Base-by-base conservation (phyloP, 306 rosid species). In the Prinsepia uniflora region DNA sequence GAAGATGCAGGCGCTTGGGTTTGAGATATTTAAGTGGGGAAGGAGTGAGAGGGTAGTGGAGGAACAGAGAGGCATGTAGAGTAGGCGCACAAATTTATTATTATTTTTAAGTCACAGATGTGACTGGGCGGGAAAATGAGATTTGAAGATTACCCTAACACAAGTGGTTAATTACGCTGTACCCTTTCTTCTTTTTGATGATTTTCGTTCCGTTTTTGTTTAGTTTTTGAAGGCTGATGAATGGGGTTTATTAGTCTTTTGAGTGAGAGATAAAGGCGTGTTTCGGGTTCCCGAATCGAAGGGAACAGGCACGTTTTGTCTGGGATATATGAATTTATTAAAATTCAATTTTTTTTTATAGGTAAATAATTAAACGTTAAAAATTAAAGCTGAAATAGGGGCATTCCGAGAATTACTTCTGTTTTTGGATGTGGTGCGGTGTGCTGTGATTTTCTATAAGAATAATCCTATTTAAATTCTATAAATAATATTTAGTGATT, bases 41-140 rank as follows among this genome's bases (percentile, higher is more conserved):
- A 3, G 20, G 65, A n/a, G 56, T 24, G 48, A 15, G 72, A 22
- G 24, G 22, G 40, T 5, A 30, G 22, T 24, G 13, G 57, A 11
- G 80, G 65, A 65, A 74, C n/a, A 65, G 46, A 10, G 36, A 24
- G 53, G 8, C 10, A 65, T 47, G 4, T 66, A 62, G 57, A 75
- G 48, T 1, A 8, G 13, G 22, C 39, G 4, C 20, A 57, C 63
- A 71, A 52, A 71, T 63, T 46, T 10, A n/a, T 44, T 49, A 14
- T 44, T 66, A 3, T 15, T 73, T 67, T 72, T 24, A 59, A 41
- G 24, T 20, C 46, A 65, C 58, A 41, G 56, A 57, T 1, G 12
- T 43, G 57, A 0, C 48, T 85, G 89, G 83, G 96, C 96, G 96
- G 96, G 96, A 89, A 84, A 83, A 22, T 7, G 5, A 1, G 3